A percentile compares a stretch with the other conserved stretches of the same genome.
phyloP scores from a whole-genome alignment of 228 moss, liverwort and hornwort species.

The Sphagnum fallax region DNA sequence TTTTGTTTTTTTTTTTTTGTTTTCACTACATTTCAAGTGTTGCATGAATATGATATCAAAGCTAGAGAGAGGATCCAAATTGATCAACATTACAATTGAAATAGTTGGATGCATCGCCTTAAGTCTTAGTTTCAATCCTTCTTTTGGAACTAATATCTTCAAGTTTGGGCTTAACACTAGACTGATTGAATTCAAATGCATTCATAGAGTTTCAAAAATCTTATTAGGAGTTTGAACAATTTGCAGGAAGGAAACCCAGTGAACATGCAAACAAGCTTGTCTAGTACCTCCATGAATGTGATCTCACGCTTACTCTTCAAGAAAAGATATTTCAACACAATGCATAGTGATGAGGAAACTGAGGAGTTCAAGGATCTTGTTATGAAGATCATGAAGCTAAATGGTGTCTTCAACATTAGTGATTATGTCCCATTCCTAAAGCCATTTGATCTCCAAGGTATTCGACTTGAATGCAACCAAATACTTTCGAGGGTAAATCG shows the following conservation, averaged over 20 bases:
- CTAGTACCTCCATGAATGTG: conserved; percentile 4
- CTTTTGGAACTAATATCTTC: not conserved
- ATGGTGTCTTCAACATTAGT: conserved; percentile 1
- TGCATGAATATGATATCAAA: no score
- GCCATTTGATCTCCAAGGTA: conserved; percentile 9
- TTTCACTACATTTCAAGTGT: no score
- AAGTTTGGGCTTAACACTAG: not conserved
- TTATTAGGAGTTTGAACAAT: not conserved
- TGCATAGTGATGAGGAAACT: not conserved
- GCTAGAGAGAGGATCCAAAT: no score
- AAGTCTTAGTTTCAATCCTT: not conserved
- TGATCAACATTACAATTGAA: no score
- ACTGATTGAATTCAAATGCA: not conserved
- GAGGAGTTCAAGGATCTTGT: conserved; percentile 7
- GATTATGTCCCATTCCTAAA: conserved; percentile 6
- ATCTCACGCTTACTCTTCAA: conserved; percentile 6
- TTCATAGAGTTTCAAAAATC: not conserved
- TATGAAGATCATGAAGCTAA: not conserved
- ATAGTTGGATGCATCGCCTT: no score
- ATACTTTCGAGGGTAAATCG: not conserved
- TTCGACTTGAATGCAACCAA: not conserved
- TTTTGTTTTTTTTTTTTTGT: not conserved
- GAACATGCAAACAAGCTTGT: conserved; percentile 5
- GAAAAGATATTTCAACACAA: not conserved
- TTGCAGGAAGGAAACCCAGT: conserved; percentile 3